Percentiles rank a stretch among this genome's conserved stretches.
These are phyloP conservation scores for Alternaria gaisen DNA, from an alignment of 2,329 filamentous ascomycete species.

Conservation along the genomic window DNA sequence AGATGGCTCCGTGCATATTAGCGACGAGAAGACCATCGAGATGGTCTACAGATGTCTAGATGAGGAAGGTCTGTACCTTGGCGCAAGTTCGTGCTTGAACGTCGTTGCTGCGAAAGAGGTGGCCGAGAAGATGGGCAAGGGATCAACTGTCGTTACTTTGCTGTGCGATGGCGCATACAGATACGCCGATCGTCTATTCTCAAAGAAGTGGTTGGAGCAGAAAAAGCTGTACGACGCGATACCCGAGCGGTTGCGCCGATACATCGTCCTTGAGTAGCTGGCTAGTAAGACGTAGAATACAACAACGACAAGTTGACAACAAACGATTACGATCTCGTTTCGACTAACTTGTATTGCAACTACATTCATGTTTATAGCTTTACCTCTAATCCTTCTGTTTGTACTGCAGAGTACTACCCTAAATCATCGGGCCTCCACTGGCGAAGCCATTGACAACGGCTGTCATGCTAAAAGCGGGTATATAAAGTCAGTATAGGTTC, in stretches of 20 bases:
- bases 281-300: slow-evolving; percentile 1
- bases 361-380: slow-evolving; percentile 6
- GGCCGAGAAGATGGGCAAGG: slow-evolving; percentile 86
- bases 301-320: slow-evolving; percentile 12
- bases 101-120: slow-evolving; percentile 95
- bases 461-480: slow-evolving; percentile 60
- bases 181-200: slow-evolving; percentile 94
- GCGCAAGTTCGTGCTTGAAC: slow-evolving; percentile 92
- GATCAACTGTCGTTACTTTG: slow-evolving; percentile 91
- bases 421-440: slow-evolving; percentile 59
- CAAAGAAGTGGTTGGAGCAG: slow-evolving; percentile 84
- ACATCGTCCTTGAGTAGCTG: slow-evolving; percentile 83
- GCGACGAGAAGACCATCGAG: slow-evolving; percentile 92
- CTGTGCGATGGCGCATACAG: slow-evolving; percentile 97
- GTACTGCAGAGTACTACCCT: neutral
- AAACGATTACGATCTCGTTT: slow-evolving; percentile 12
- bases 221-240: slow-evolving; percentile 86
- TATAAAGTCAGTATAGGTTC: neutral
- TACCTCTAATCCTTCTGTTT: neutral
- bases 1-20: slow-evolving; percentile 84
- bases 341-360: neutral
- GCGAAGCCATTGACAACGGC: slow-evolving; percentile 82
- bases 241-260: slow-evolving; percentile 86
- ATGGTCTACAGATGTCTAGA: slow-evolving; percentile 98
- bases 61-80: slow-evolving; percentile 94